A percentile compares a stretch with the other conserved stretches of the same genome.
phyloP scores from a whole-genome alignment of 306 rosid species.

The Dryas alaskensis region DNA sequence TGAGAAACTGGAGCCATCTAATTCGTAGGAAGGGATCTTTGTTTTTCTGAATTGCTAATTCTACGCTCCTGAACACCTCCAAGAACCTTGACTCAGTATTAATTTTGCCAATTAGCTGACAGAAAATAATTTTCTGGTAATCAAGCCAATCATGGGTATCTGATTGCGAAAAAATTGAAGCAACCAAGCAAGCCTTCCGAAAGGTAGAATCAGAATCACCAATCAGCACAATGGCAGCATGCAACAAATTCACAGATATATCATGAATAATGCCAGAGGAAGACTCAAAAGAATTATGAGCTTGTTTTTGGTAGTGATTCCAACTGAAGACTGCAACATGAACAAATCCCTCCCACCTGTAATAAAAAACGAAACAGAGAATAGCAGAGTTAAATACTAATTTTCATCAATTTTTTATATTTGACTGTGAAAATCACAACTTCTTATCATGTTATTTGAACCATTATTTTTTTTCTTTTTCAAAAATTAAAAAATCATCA shows the following conservation, averaged over 20 bases:
- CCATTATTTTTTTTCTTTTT: background rate
- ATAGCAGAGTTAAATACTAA: background rate
- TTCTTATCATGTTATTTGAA: background rate
- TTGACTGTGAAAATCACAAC: background rate
- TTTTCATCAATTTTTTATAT: background rate
- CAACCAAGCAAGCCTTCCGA: slow-evolving; percentile 78
- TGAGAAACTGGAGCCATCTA: slow-evolving; percentile 56
- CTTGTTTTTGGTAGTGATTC: slow-evolving; percentile 41
- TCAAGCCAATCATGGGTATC: slow-evolving; percentile 38
- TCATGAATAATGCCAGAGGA: slow-evolving; percentile 35
- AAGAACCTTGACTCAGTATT: slow-evolving; percentile 43
- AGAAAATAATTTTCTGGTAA: slow-evolving; percentile 41
- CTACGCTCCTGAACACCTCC: slow-evolving; percentile 47
- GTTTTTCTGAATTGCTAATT: slow-evolving; percentile 51
- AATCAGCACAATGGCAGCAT: slow-evolving; percentile 57
- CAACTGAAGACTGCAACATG: slow-evolving; percentile 67
- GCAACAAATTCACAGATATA: slow-evolving; percentile 49
- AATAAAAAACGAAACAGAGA: slow-evolving; percentile 6
- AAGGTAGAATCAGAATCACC: slow-evolving; percentile 51
- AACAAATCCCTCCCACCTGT: slow-evolving; percentile 87
- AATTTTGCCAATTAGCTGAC: slow-evolving; percentile 49
- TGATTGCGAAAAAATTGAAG: slow-evolving; percentile 38
- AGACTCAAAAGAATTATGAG: slow-evolving; percentile 25
- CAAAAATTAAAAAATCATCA: background rate
- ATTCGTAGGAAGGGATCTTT: slow-evolving; percentile 63